These are phyloP conservation scores for Hypericum androsaemum DNA, from an alignment of 345 rosid genomes.

Conservation along the genomic window DNA sequence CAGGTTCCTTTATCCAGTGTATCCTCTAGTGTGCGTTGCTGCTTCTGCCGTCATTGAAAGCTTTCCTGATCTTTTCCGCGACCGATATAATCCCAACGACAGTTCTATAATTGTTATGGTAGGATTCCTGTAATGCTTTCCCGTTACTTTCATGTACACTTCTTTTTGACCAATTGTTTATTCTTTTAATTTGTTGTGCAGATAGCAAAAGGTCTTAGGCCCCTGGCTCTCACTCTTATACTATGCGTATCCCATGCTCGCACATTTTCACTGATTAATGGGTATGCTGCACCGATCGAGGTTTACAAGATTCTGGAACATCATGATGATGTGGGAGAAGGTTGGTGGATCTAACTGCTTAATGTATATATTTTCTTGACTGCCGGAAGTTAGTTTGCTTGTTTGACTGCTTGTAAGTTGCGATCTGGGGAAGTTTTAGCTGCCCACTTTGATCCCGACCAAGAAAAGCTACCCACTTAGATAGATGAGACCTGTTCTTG, in stretches of 20 bases:
- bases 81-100: conserved; percentile 42
- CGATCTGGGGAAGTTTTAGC: too few relatives aligned
- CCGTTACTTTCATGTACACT: conserved; percentile 1
- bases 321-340: conserved; percentile 67
- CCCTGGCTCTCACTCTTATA: conserved; percentile 61
- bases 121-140: conserved; percentile 11
- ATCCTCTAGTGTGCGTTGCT: conserved; percentile 90
- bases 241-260: conserved; percentile 82
- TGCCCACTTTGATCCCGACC: too few relatives aligned
- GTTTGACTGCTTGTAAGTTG: too few relatives aligned
- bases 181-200: conserved; percentile 26
- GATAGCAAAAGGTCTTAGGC: conserved; percentile 67
- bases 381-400: too few relatives aligned
- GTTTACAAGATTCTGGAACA: conserved; percentile 83
- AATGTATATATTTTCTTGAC: too few relatives aligned
- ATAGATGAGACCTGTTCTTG: too few relatives aligned
- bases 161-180: conserved; percentile 1
- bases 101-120: conserved; percentile 48
- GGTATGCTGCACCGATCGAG: conserved; percentile 76
- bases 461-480: too few relatives aligned
- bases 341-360: conserved; percentile 23
- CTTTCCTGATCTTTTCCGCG: conserved; percentile 80
- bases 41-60: conserved; percentile 94
- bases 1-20: conserved; percentile 94
- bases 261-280: conserved; percentile 77